phyloP scores from a whole-genome alignment of 169 alveolate genomes.

The Blepharisma undulans region DNA sequence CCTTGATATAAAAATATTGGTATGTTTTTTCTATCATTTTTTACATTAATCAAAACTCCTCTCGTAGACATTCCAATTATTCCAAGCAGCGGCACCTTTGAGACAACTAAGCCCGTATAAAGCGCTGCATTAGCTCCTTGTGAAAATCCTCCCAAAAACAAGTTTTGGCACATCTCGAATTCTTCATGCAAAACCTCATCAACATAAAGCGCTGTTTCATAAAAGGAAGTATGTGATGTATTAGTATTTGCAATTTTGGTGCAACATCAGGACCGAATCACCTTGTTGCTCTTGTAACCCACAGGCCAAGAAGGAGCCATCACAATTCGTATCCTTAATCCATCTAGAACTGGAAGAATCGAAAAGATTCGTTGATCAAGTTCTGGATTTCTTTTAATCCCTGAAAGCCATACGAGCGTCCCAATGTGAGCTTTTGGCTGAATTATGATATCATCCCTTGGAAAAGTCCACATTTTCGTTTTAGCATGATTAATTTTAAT shows the following conservation, averaged over 20 bases:
- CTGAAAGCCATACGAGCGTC: not conserved
- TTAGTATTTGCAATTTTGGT: not conserved
- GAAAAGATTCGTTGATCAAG: not conserved
- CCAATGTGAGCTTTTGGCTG: not conserved
- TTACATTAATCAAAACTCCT: not conserved
- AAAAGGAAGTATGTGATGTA: not conserved
- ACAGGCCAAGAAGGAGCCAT: not conserved
- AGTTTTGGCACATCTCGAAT: not conserved
- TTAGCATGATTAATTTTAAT: not conserved
- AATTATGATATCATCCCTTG: not conserved
- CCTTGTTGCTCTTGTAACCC: too few species aligned
- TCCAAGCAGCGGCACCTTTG: not conserved
- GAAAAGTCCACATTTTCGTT: not conserved
- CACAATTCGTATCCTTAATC: not conserved
- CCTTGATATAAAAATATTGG: not conserved
- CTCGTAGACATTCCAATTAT: not conserved
- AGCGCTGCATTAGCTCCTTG: not conserved
- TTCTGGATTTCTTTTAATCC: not conserved
- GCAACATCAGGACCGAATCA: too few species aligned
- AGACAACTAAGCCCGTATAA: not conserved
- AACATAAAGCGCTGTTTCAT: not conserved
- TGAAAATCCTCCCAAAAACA: not conserved
- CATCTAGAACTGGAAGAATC: not conserved
- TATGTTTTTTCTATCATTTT: not conserved
- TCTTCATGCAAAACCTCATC: not conserved